Conservation (phyloP, 2,329 filamentous ascomycete genomes). For the Cladophialophora psammophila region DNA sequence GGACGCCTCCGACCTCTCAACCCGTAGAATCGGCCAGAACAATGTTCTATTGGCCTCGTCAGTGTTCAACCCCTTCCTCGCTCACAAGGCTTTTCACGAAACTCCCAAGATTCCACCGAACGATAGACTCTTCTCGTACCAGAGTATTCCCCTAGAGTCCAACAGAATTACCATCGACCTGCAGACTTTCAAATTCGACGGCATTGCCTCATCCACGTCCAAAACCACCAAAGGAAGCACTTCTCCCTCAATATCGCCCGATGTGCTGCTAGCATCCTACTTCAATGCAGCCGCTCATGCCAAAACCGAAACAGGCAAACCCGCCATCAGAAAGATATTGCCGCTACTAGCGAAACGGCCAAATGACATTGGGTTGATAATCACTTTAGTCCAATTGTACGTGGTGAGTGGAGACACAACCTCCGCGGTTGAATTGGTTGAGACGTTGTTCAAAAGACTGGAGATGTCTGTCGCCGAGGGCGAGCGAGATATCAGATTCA, state of each 20-base stretch:
- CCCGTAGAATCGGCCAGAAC: slow-evolving; percentile 66
- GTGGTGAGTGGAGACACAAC: slow-evolving; percentile 73
- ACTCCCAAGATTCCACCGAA: slow-evolving; percentile 57
- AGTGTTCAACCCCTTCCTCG: slow-evolving; percentile 63
- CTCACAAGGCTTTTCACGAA: slow-evolving; percentile 63
- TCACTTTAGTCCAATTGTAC: slow-evolving; percentile 84
- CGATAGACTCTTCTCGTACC: slow-evolving; percentile 66
- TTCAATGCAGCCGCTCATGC: slow-evolving; percentile 78
- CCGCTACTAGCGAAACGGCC: slow-evolving; percentile 76
- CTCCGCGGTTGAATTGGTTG: slow-evolving; percentile 76
- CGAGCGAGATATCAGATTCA: slow-evolving; percentile 75
- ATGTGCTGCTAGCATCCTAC: slow-evolving; percentile 65
- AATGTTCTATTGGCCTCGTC: slow-evolving; percentile 61
- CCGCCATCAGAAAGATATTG: slow-evolving; percentile 73
- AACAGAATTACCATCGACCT: slow-evolving; percentile 65
- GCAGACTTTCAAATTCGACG: slow-evolving; percentile 66
- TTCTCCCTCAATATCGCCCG: slow-evolving; percentile 58
- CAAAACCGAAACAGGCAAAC: slow-evolving; percentile 65
- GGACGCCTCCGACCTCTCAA: slow-evolving; percentile 65
- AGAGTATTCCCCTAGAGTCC: slow-evolving; percentile 60
- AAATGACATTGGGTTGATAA: slow-evolving; percentile 77
- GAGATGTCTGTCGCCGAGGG: slow-evolving; percentile 66
- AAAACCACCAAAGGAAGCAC: slow-evolving; percentile 58
- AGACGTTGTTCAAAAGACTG: slow-evolving; percentile 75
- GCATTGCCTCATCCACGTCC: slow-evolving; percentile 60